Conservation (phyloP, 2,329 filamentous ascomycete species). For the Trichophyton benhamiae region DNA sequence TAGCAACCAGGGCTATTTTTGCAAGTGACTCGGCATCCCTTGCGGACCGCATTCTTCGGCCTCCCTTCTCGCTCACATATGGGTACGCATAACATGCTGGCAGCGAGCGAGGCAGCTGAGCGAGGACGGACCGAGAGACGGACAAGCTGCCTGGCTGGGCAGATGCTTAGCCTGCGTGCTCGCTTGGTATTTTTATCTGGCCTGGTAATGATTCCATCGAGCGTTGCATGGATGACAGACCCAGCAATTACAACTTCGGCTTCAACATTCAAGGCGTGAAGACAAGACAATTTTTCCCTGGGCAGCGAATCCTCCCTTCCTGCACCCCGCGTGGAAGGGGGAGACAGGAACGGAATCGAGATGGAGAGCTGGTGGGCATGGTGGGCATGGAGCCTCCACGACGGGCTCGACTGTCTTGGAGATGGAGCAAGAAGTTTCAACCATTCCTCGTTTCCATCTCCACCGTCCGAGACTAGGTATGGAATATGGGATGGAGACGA, state of each 20-base stretch:
- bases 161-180: constrained; percentile 1
- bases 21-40: neutral
- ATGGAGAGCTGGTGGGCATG: neutral
- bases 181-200: neutral
- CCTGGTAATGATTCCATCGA: neutral
- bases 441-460: neutral
- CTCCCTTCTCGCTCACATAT: neutral
- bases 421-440: neutral
- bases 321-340: neutral
- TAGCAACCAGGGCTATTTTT: neutral
- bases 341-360: neutral
- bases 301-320: neutral
- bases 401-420: neutral
- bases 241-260: too few relatives aligned
- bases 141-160: neutral
- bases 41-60: neutral
- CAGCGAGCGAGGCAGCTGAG: neutral
- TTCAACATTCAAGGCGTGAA: neutral
- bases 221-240: neutral
- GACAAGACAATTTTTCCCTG: neutral
- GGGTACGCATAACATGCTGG: neutral
- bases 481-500: neutral
- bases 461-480: neutral
- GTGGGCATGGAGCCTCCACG: neutral
- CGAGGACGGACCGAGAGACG: neutral